Base-by-base conservation (phyloP, 2,329 filamentous ascomycete genomes). In the Cladosporium halotolerans region DNA sequence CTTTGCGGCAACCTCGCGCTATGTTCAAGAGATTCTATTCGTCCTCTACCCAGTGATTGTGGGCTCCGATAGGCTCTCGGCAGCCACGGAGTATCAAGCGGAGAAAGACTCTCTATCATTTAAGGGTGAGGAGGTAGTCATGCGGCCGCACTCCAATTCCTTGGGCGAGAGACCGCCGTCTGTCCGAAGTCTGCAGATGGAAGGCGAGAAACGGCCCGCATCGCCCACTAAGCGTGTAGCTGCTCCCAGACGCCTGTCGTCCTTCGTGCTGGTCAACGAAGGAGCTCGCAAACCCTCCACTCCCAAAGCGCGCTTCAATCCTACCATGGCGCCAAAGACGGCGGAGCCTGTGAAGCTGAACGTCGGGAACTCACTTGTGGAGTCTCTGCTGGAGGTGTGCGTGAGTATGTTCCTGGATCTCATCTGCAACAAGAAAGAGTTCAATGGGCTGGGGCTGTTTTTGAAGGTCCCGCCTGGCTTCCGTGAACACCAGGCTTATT, bases 401-500 rank as follows among this genome's bases (percentile, higher is more conserved):
- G 77, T 93, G 45, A 81, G 80, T 16, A 83, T 96, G 0, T 95
- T 96, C 63, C 79, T 87, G 46, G 91, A 96, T 62, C 89, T 97
- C 62, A 74, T 97, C 0, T 81, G 96, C 40, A 80, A 79, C 31
- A 84, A 89, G 23, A 96, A 96, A 66, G 93, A 99, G 50, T 99
- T 97, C 65, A 78, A 85, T 2, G 92, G 93, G 0, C 87, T 99
- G 50, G 84, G 86, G 0, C 73, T 99, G 9, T 95, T 89, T 64
- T 75, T 88, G 50, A 96, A 93, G 67, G 86, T 92, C 0, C 93
- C 95, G 1, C 89, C 93, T 0, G 91, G 92, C 0, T 96, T 95
- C 63, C 83, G 92, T 60, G 93, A 97, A 66, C 90, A 97, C 61
- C 91, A 96, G 63, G 89, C 90, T 0, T 95, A 91, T 67, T 96